Evolutionary conservation across 805 yeast species (phyloP), one percentile per base, ranked within the genome.

Genomic region (Zygoascus flipseniorum): DNA sequence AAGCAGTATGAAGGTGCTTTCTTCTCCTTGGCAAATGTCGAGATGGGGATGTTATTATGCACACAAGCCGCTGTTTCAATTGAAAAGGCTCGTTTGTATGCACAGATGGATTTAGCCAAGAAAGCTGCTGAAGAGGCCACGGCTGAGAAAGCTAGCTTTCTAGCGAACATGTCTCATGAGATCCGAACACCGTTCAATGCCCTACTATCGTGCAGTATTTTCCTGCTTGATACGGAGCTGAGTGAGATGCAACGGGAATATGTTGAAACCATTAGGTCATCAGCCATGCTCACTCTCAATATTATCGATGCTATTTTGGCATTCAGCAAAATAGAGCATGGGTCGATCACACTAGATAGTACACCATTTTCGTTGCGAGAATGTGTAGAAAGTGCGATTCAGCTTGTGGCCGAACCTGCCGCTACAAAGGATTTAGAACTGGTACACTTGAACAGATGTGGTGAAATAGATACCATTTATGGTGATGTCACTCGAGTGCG

Each of bases 101-200:
- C 68, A 10, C 77, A 76, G 57, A 75, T 79, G 74, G 76, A 75
- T 58, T 53, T 72, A 18, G 64, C 64, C 43, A 61, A 61, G 55
- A 61, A 60, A 52, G 58, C 64, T 10, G 81, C 81, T 1, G 80
- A 76, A 55, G 79, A 75, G 51, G 80, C 81, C 3, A 76, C 80
- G 1, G 76, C 77, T 5, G 80, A 76, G 60, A 78, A 77, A 64
- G 78, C 81, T 3, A 76, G 78, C 51, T 78, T 78, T 60, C 61
- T 78, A 54, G 76, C 75, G 8, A 78, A 78, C 56, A 78, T 78
- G 82, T 77, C 81, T 1, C 82, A 78, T 58, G 82, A 78, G 57
- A 77, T 78, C 48, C 65, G 82, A 49, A 78, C 82, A 1, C 82
- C 82, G 0, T 78, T 78, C 64, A 78, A 79, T 59, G 72, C 77